Evolutionary conservation across 1,284 basidiomycete species (phyloP).

Genomic region (Termitomyces sp.): DNA sequence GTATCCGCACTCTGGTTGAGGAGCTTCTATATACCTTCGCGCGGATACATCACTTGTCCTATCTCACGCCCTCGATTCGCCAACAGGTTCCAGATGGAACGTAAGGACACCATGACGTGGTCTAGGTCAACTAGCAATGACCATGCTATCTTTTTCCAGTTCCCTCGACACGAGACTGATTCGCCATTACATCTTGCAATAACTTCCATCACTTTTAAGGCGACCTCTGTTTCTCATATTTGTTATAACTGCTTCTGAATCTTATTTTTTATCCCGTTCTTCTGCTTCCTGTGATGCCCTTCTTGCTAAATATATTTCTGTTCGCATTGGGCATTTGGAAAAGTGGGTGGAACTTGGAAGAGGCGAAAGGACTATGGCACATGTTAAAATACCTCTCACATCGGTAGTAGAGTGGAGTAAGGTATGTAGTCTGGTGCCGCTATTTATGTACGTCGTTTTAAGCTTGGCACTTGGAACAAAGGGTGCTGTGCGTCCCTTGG

Average conservation of each 20-base stretch:
- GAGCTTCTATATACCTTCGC: neutral
- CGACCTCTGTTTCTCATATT: conserved; percentile 24
- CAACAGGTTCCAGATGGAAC: conserved; percentile 4
- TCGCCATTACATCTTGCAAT: neutral
- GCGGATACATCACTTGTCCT: conserved; percentile 15
- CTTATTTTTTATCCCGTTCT: conserved; percentile 49
- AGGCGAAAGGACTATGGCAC: too few species aligned
- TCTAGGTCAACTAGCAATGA: neutral
- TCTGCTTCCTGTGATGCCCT: conserved; percentile 52
- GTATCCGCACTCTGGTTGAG: neutral
- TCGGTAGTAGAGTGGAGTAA: too few species aligned
- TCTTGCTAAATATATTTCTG: conserved; percentile 51
- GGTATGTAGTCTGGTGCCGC: too few species aligned
- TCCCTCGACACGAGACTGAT: neutral
- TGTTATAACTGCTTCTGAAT: conserved; percentile 31
- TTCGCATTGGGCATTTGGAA: conserved; percentile 24
- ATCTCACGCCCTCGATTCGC: conserved; percentile 12
- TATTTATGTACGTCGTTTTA: conserved; percentile 21
- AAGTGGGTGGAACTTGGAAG: too few species aligned
- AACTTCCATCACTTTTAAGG: neutral
- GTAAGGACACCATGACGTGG: conserved; percentile 2
- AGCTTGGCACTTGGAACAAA: conserved; percentile 29
- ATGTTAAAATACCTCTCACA: too few species aligned
- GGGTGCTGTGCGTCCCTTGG: conserved; percentile 44
- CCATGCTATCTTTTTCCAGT: neutral